Evolutionary conservation across 2,329 filamentous ascomycete genomes (phyloP).

Genomic region (Penicillium sp.): DNA sequence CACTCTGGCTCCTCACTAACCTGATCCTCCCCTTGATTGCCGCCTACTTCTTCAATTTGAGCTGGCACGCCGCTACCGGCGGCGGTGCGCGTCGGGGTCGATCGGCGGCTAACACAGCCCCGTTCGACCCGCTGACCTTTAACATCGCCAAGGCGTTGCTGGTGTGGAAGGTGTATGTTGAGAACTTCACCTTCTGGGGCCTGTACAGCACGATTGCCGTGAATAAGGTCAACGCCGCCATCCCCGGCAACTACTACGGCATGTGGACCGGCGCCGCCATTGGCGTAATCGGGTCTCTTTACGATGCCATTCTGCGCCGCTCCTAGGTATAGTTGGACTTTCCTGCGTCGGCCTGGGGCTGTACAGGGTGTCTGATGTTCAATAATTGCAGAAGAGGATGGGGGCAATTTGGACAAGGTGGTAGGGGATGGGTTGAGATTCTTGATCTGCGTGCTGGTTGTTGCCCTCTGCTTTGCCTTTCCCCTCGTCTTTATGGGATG

Average conservation of each 20-base stretch:
- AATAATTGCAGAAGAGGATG: slow-evolving; percentile 1
- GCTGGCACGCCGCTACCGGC: slow-evolving; percentile 49
- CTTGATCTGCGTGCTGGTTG: not conserved
- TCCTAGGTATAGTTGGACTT: slow-evolving; percentile 24
- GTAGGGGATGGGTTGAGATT: slow-evolving; percentile 3
- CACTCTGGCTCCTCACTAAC: slow-evolving; percentile 74
- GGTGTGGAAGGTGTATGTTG: slow-evolving; percentile 77
- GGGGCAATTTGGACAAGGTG: not conserved
- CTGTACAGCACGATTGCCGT: slow-evolving; percentile 40
- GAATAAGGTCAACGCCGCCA: slow-evolving; percentile 38
- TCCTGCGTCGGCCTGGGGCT: slow-evolving; percentile 11
- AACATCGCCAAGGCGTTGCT: slow-evolving; percentile 84
- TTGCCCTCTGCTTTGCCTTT: not conserved
- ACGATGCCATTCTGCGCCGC: slow-evolving; percentile 49
- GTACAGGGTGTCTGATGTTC: slow-evolving; percentile 19
- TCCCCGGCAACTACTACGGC: slow-evolving; percentile 43
- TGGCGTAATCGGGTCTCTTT: slow-evolving; percentile 45
- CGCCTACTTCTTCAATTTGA: slow-evolving; percentile 92
- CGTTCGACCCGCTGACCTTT: slow-evolving; percentile 83
- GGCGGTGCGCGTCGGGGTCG: slow-evolving; percentile 27
- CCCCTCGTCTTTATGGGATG: not conserved
- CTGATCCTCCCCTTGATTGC: slow-evolving; percentile 68
- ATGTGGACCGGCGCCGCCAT: slow-evolving; percentile 45
- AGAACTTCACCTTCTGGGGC: slow-evolving; percentile 41
- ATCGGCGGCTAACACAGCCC: slow-evolving; percentile 24